Percentiles rank a stretch among this genome's conserved stretches.
Evolutionary conservation across 345 rosid species (phyloP).

Genomic region (Erucastrum elatum): DNA sequence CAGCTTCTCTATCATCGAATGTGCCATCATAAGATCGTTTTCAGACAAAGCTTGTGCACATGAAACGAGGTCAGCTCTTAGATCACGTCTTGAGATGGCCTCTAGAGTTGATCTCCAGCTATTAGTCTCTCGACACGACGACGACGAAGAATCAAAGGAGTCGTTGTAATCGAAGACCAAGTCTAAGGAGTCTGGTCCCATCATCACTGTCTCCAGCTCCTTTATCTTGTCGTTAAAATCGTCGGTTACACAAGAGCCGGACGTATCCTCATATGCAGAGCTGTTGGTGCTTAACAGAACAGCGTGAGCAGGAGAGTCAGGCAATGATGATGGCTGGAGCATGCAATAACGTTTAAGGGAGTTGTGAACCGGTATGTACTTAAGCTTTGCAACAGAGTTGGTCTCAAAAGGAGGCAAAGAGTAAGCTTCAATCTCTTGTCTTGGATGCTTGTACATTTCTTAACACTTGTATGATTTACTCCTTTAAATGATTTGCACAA

Average conservation of each 20-base stretch:
- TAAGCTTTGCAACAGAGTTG: conserved; percentile 1
- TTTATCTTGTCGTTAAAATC: conserved; percentile 65
- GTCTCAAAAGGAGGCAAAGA: conserved; percentile 13
- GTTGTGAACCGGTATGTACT: conserved; percentile 41
- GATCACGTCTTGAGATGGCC: conserved; percentile 59
- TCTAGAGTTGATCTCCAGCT: conserved; percentile 53
- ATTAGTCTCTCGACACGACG: conserved; percentile 40
- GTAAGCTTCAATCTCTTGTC: conserved; percentile 29
- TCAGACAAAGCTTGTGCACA: conserved; percentile 84
- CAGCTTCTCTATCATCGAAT: conserved; percentile 63
- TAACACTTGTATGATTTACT: background rate
- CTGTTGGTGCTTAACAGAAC: conserved; percentile 45
- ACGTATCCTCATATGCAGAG: conserved; percentile 62
- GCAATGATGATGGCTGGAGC: conserved; percentile 67
- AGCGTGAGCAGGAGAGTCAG: conserved; percentile 41
- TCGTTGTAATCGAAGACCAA: conserved; percentile 12
- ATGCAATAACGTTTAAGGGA: conserved; percentile 54
- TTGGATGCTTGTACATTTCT: conserved; percentile 35
- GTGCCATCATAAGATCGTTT: conserved; percentile 61
- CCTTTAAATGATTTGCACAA: conserved; percentile 20
- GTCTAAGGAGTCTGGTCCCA: conserved; percentile 65
- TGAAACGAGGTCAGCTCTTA: conserved; percentile 57
- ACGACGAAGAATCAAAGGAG: conserved; percentile 19
- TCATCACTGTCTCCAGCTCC: conserved; percentile 78
- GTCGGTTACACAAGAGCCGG: conserved; percentile 78